These are phyloP conservation scores for Colletotrichum sp. DNA, from an alignment of 2,329 filamentous ascomycete species.

Conservation along the genomic window DNA sequence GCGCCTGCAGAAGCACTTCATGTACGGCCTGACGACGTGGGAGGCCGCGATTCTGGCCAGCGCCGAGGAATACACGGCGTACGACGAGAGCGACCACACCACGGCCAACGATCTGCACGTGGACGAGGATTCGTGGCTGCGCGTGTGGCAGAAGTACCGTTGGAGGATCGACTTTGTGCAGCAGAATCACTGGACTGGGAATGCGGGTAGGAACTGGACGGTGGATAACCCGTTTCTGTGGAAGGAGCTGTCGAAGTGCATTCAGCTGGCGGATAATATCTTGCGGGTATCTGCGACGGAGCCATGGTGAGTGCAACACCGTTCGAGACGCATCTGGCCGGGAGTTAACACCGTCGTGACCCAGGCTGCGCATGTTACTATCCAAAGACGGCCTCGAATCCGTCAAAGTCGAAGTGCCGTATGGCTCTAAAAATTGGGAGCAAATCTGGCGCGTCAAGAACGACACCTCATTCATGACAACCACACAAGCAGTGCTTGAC, in stretches of 20 bases:
- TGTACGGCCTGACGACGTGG: slow-evolving; percentile 11
- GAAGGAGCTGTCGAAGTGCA: neutral
- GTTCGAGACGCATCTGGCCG: too few species aligned
- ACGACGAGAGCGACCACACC: neutral
- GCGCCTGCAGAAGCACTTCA: neutral
- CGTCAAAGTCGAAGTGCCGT: neutral
- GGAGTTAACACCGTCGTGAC: accelerated
- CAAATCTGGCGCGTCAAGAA: neutral
- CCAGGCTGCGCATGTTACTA: neutral
- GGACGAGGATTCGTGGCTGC: slow-evolving; percentile 7
- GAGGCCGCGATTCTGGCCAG: slow-evolving; percentile 7
- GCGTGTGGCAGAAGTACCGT: slow-evolving; percentile 1
- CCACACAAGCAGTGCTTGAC: neutral
- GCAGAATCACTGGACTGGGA: neutral
- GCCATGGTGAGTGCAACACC: slow-evolving; percentile 13
- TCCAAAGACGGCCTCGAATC: neutral
- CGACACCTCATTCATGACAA: neutral
- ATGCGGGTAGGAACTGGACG: neutral
- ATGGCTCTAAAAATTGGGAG: neutral
- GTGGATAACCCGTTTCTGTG: slow-evolving; percentile 13
- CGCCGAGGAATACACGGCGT: neutral
- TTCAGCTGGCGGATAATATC: slow-evolving; percentile 20
- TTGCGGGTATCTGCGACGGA: neutral
- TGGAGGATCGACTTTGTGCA: slow-evolving; percentile 13
- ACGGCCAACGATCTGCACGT: neutral